phyloP scores from a whole-genome alignment of 768 basidiomycete genomes.

The Udeniomyces megalosporus region DNA sequence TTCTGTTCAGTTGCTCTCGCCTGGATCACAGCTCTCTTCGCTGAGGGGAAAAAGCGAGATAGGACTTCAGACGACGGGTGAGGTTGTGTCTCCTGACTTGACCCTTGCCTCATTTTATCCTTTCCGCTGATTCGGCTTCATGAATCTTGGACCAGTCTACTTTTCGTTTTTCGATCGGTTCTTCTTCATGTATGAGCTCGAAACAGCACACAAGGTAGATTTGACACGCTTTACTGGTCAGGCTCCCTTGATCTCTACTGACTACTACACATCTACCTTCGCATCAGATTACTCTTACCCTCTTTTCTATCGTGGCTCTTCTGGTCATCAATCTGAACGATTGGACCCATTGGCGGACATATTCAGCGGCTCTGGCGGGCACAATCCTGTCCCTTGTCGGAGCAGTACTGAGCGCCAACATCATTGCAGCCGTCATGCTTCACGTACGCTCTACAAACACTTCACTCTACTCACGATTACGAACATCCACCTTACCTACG shows the following conservation, averaged over 20 bases:
- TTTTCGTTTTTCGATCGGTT: constrained; percentile 8
- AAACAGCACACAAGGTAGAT: not conserved
- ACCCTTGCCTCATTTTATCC: not conserved
- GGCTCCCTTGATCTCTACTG: not conserved
- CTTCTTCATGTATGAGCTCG: constrained; percentile 10
- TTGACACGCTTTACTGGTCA: not conserved
- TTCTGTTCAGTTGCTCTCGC: too few relatives aligned
- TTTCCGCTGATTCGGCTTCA: not conserved
- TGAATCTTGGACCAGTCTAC: not conserved
- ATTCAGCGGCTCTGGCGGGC: not conserved
- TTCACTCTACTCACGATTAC: not conserved
- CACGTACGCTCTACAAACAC: not conserved
- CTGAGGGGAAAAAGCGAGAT: not conserved
- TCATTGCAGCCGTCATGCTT: constrained; percentile 9
- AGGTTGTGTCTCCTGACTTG: not conserved
- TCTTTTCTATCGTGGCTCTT: not conserved
- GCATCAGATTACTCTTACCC: not conserved
- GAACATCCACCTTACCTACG: not conserved
- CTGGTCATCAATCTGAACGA: constrained; percentile 9
- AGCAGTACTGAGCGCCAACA: not conserved
- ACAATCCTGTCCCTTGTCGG: not conserved
- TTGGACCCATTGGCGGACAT: not conserved
- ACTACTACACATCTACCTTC: too few relatives aligned
- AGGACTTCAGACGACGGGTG: not conserved
- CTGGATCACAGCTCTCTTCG: not conserved